Conservation (phyloP, 2,329 filamentous ascomycete species). For the Fusarium sp. region DNA sequence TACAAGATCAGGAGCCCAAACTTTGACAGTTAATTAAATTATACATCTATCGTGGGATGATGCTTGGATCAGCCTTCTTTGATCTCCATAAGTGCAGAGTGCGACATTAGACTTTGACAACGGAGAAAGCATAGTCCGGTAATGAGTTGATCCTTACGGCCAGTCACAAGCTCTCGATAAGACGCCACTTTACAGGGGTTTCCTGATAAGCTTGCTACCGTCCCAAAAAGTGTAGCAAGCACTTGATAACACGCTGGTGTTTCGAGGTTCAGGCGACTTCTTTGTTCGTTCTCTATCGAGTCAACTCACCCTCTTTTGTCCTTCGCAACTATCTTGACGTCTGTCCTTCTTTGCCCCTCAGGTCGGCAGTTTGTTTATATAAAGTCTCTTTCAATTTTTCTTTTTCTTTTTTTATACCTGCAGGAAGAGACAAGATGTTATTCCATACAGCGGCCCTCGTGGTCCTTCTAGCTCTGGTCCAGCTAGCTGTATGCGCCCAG, state of each 20-base stretch:
- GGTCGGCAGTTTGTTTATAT: slow-evolving; percentile 5
- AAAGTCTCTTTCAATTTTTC: not conserved
- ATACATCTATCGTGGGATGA: not conserved
- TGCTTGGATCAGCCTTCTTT: not conserved
- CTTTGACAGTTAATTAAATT: not conserved
- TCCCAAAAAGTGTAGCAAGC: slow-evolving; percentile 35
- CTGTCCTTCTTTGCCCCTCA: not conserved
- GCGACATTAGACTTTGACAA: not conserved
- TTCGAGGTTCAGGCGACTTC: slow-evolving; percentile 26
- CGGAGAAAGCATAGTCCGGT: slow-evolving; percentile 25
- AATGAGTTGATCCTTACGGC: slow-evolving; percentile 16
- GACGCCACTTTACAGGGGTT: slow-evolving; percentile 20
- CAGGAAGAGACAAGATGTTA: slow-evolving; percentile 59
- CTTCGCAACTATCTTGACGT: slow-evolving; percentile 8
- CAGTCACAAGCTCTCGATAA: slow-evolving; percentile 44
- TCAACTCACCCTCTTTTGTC: slow-evolving; percentile 7
- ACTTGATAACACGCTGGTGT: slow-evolving; percentile 55
- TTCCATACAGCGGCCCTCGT: slow-evolving; percentile 62
- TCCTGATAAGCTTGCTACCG: slow-evolving; percentile 30
- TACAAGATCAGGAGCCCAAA: not conserved
- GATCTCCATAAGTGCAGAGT: not conserved
- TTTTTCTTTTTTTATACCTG: slow-evolving; percentile 25
- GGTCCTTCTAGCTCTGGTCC: slow-evolving; percentile 64
- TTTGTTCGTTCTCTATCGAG: slow-evolving; percentile 22
- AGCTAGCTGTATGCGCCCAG: slow-evolving; percentile 69